Conservation (phyloP, 257 asterid genomes). For the Ophiorrhiza pumila region DNA sequence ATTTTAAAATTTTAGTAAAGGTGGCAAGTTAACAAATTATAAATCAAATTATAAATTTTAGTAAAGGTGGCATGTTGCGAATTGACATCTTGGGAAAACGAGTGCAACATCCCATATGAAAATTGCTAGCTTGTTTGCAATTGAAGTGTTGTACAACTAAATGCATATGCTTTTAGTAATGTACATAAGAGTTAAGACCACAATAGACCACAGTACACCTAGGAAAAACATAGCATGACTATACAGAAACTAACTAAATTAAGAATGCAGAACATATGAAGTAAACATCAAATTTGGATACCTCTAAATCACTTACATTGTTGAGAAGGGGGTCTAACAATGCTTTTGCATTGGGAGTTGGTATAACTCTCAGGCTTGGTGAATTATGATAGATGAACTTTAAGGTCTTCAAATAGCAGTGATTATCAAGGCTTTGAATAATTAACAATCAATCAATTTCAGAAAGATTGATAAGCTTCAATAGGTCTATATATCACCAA, state of each 20-base stretch:
- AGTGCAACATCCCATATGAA: background rate
- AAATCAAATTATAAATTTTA: too few species aligned
- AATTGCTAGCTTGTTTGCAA: background rate
- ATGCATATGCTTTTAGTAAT: background rate
- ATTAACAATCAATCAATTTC: constrained; percentile 68
- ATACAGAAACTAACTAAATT: background rate
- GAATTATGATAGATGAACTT: constrained; percentile 66
- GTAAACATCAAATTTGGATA: too few species aligned
- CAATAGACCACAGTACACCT: background rate
- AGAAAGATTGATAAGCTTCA: constrained; percentile 84
- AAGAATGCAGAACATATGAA: background rate
- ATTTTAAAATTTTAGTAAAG: too few species aligned
- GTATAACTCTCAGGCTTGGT: constrained; percentile 61
- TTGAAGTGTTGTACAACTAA: background rate
- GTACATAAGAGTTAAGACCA: too few species aligned
- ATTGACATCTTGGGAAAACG: too few species aligned
- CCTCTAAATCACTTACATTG: constrained; percentile 46
- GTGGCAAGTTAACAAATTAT: too few species aligned
- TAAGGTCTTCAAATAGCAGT: constrained; percentile 79
- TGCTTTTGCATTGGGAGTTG: constrained; percentile 74
- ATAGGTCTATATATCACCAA: constrained; percentile 26
- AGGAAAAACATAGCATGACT: background rate
- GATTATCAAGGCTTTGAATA: constrained; percentile 93
- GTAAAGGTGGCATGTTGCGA: background rate
- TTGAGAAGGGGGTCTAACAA: constrained; percentile 72